phyloP scores from a whole-genome alignment of 768 basidiomycete species.

The Suillus ampliporus region DNA sequence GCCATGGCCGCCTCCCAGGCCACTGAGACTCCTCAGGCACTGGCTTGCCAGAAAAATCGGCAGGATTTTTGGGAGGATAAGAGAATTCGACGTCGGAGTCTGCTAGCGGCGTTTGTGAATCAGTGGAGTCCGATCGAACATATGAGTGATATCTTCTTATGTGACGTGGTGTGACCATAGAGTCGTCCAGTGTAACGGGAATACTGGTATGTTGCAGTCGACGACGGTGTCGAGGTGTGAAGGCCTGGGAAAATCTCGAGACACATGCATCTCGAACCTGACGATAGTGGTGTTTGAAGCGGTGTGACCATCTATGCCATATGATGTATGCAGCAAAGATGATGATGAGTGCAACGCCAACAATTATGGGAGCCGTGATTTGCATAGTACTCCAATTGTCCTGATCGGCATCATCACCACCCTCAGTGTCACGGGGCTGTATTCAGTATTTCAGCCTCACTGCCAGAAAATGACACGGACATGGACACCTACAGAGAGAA shows the following conservation, averaged over 20 bases:
- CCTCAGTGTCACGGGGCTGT: slow-evolving; percentile 24
- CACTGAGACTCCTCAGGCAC: slow-evolving; percentile 9
- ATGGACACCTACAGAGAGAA: slow-evolving; percentile 25
- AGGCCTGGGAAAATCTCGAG: slow-evolving; percentile 19
- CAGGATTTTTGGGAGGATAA: slow-evolving; percentile 5
- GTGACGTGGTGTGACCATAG: slow-evolving; percentile 20
- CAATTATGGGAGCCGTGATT: slow-evolving; percentile 40
- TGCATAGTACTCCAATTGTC: slow-evolving; percentile 35
- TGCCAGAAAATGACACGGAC: background rate
- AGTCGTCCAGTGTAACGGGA: slow-evolving; percentile 28
- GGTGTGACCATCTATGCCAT: slow-evolving; percentile 26
- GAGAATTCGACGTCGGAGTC: slow-evolving; percentile 7
- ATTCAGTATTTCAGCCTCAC: background rate
- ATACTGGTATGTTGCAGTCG: slow-evolving; percentile 19
- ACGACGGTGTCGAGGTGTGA: slow-evolving; percentile 22
- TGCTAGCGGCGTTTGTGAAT: slow-evolving; percentile 35
- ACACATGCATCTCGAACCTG: slow-evolving; percentile 20
- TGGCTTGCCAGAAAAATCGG: background rate
- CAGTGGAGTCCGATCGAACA: slow-evolving; percentile 30
- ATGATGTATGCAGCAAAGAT: slow-evolving; percentile 27
- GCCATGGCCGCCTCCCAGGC: slow-evolving; percentile 11
- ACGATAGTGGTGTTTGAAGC: slow-evolving; percentile 18
- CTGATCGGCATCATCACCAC: too few relatives aligned
- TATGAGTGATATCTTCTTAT: background rate
- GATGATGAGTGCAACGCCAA: slow-evolving; percentile 36